Evolutionary conservation across 371 early-diverging fungal species (phyloP), one percentile per base, ranked within the genome.

Genomic region (Amoeboaphelidium occidentale): DNA sequence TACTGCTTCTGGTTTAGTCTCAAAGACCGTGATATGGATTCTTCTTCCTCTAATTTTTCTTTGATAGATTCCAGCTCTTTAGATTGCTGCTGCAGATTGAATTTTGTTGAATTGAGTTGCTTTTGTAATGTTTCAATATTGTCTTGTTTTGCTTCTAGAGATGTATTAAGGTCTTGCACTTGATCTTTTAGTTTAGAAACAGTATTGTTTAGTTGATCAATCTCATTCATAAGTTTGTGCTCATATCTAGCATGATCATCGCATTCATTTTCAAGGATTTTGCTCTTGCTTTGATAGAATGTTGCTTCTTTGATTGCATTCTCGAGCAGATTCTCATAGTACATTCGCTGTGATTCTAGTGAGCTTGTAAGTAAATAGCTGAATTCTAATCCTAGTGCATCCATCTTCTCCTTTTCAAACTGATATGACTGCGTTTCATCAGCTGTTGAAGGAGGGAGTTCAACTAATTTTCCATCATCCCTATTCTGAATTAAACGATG

Each of bases 401-500:
- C 81, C 41, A 79, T 42, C 54, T 87, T 84, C 25, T 79, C 76
- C 50, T 26, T 39, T 44, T 23, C 49, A 23, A 14, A 32, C 14
- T 46, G 4, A 23, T 14, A 6, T 32, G 6, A 6, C 6, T 32
- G 39, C 39, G 24, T 25, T 10, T 25, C 6, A 45, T n/a, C 56
- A 48, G 41, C 23, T 6, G 14, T 32, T 17, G 79, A 72, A 10
- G 72, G 66, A 0, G 84, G 79, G 23, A 91, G 53, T 46, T 89
- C 88, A 3, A 93, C 88, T 22, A 92, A 53, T 53, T 86, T 87
- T 4, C 90, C 90, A 56, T 90, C 92, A 1, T 72, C 63, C 49
- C 66, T 74, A 58, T 83, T 87, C 57, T 86, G 89, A 48, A 91
- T 72, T 57, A 91, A 53, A 3, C 92, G 72, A 59, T 93, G 94